Evolutionary conservation across 2,329 filamentous ascomycete species (phyloP).

Genomic region (Exophiala oligosperma): DNA sequence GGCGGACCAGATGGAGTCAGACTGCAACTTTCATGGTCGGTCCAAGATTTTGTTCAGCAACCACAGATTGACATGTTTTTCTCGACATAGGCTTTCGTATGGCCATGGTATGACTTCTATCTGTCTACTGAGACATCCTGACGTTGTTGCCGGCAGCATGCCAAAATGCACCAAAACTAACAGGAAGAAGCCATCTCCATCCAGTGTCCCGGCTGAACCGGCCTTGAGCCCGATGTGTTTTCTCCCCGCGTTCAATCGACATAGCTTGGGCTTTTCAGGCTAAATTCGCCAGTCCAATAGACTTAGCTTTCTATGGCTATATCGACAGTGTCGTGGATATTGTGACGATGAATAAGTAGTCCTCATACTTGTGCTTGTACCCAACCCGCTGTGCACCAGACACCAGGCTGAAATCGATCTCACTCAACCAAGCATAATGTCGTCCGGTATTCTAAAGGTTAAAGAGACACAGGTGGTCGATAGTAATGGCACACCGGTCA

Average conservation of each 20-base stretch:
- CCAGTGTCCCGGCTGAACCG: neutral
- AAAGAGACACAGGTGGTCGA: slow-evolving; percentile 49
- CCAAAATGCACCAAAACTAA: too few relatives aligned
- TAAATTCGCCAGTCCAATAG: neutral
- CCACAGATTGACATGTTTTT: too few relatives aligned
- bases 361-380: too few relatives aligned
- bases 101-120: too few relatives aligned
- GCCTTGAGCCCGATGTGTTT: neutral
- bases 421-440: slow-evolving; percentile 2
- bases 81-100: too few relatives aligned
- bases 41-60: too few relatives aligned
- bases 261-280: neutral
- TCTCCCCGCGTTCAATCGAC: neutral
- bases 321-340: neutral
- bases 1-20: too few relatives aligned
- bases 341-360: too few relatives aligned
- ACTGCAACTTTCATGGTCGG: too few relatives aligned
- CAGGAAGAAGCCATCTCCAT: too few relatives aligned
- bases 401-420: neutral
- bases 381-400: neutral
- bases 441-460: slow-evolving; percentile 41
- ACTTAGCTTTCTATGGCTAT: neutral
- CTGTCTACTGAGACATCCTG: too few relatives aligned
- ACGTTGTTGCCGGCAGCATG: too few relatives aligned
- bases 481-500: slow-evolving; percentile 43